phyloP scores from a whole-genome alignment of 1,139 yeast genomes.

The Nakaseomyces glabratus region DNA sequence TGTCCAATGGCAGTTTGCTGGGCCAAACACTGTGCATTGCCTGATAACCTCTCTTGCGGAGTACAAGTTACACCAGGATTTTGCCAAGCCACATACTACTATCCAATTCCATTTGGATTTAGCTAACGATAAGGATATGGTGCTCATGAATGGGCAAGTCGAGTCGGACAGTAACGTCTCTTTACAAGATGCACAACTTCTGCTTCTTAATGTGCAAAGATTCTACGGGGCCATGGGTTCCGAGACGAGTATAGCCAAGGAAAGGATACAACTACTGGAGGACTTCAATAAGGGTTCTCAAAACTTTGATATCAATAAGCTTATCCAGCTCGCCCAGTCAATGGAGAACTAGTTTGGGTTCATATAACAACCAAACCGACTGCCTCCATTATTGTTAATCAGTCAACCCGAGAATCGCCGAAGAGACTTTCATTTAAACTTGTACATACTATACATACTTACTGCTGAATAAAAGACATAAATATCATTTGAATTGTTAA shows the following conservation, averaged over 20 bases:
- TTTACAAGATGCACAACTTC: conserved; percentile 61
- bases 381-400: too few species aligned
- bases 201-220: conserved; percentile 73
- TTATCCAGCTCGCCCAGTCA: conserved; percentile 65
- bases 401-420: too few species aligned
- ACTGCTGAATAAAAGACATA: too few species aligned
- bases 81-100: conserved; percentile 91
- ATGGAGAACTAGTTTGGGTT: conserved; percentile 38
- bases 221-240: conserved; percentile 68
- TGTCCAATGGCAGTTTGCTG: conserved; percentile 90
- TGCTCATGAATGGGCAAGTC: conserved; percentile 80
- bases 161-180: conserved; percentile 61
- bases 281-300: conserved; percentile 64
- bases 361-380: too few species aligned
- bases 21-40: conserved; percentile 77
- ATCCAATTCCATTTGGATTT: conserved; percentile 81
- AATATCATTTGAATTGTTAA: too few species aligned
- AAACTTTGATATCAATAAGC: conserved; percentile 53
- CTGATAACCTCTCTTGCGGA: conserved; percentile 89
- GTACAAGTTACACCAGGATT: conserved; percentile 82
- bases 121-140: conserved; percentile 49
- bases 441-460: too few species aligned
- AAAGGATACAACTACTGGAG: conserved; percentile 48
- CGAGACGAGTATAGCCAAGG: conserved; percentile 35
- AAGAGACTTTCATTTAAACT: too few species aligned